Conservation (phyloP, 2,329 filamentous ascomycete genomes). For the Apiospora malaysiana region DNA sequence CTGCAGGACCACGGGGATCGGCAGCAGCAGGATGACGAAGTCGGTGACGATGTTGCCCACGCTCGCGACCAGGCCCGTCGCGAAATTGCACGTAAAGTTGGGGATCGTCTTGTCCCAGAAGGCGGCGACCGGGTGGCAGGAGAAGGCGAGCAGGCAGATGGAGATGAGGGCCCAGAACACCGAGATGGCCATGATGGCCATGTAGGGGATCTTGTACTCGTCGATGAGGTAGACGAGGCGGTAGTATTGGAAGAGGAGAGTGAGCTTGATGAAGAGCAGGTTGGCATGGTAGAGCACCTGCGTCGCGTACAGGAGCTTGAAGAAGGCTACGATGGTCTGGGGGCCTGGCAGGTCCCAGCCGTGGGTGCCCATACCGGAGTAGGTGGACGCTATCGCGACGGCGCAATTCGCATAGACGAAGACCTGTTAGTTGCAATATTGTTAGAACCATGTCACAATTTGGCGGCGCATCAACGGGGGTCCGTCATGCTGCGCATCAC, state of each 20-base stretch:
- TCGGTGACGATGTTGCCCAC: conserved; percentile 19
- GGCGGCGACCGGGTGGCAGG: not conserved
- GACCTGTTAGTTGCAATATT: not conserved
- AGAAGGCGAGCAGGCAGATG: conserved; percentile 3
- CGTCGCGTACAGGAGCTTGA: conserved; percentile 14
- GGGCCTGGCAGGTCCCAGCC: not conserved
- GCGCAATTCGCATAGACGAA: not conserved
- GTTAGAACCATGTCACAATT: too few relatives aligned
- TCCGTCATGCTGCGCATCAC: too few relatives aligned
- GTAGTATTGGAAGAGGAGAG: conserved; percentile 16
- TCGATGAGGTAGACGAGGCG: conserved; percentile 6
- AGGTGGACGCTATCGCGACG: not conserved
- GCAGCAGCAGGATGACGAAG: conserved; percentile 18
- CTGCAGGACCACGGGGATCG: conserved; percentile 5
- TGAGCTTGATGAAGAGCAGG: conserved; percentile 20
- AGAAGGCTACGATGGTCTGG: not conserved
- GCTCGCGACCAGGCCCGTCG: not conserved
- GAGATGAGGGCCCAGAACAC: conserved; percentile 5
- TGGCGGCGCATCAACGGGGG: not conserved
- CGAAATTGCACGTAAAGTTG: not conserved
- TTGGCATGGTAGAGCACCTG: not conserved
- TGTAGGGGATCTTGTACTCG: conserved; percentile 4
- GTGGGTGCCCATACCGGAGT: not conserved
- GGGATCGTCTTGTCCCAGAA: conserved; percentile 16
- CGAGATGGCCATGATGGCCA: conserved; percentile 10